Percentiles rank a stretch among this genome's conserved stretches.
Conservation (phyloP, 805 yeast species). For the Saccharomycopsis javanensis region DNA sequence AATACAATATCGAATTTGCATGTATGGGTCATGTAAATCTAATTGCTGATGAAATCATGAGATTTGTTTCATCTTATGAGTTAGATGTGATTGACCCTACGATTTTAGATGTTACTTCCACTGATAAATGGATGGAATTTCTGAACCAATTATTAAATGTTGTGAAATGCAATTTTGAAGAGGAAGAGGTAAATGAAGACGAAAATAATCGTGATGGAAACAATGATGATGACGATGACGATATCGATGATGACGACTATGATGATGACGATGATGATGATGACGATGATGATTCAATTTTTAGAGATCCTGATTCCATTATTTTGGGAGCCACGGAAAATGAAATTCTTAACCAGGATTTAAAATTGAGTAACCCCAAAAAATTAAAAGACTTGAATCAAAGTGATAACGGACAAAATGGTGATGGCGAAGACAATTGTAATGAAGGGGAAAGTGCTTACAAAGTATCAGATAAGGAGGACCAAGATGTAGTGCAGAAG, state of each 20-base stretch:
- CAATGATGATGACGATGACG: not conserved
- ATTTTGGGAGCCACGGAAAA: slow-evolving; percentile 12
- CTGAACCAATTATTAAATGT: slow-evolving; percentile 3
- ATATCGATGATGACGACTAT: not conserved
- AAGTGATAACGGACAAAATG: not conserved
- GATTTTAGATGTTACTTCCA: slow-evolving; percentile 1
- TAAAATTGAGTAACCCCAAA: slow-evolving; percentile 12
- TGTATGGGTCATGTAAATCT: slow-evolving; percentile 72
- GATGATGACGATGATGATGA: slow-evolving; percentile 6
- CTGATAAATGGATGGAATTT: slow-evolving; percentile 10
- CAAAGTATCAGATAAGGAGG: not conserved
- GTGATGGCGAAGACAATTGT: not conserved
- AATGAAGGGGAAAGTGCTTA: not conserved
- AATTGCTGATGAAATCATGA: slow-evolving; percentile 18
- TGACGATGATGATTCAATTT: slow-evolving; percentile 7
- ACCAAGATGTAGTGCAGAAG: not conserved
- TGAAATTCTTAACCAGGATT: slow-evolving; percentile 15
- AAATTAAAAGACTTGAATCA: slow-evolving; percentile 7
- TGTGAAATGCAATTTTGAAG: slow-evolving; percentile 9
- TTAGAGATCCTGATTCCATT: slow-evolving; percentile 13
- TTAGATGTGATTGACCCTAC: slow-evolving; percentile 6
- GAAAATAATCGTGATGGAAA: too few species aligned
- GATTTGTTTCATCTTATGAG: slow-evolving; percentile 8
- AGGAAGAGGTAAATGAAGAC: slow-evolving; percentile 14
- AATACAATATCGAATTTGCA: slow-evolving; percentile 34